phyloP scores from a whole-genome alignment of 352 stramenopile species.

The Pythium phragmitis region DNA sequence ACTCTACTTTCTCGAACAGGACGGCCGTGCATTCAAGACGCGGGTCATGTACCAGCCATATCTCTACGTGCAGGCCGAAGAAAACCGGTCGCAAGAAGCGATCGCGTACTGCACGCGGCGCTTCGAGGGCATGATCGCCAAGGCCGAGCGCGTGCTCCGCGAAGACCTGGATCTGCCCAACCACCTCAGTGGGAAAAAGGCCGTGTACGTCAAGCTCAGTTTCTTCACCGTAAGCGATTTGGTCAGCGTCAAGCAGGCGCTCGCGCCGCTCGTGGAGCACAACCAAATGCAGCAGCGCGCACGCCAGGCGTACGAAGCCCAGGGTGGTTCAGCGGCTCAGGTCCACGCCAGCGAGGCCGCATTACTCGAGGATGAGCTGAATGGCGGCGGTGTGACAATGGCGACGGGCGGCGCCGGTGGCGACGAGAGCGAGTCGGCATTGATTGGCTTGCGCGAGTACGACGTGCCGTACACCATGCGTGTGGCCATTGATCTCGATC shows the following conservation, averaged over 20 bases:
- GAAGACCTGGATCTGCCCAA: constrained; percentile 92
- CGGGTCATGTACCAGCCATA: constrained; percentile 96
- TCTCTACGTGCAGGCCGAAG: constrained; percentile 91
- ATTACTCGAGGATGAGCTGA: constrained; percentile 29
- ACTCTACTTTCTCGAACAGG: constrained; percentile 95
- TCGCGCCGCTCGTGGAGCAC: constrained; percentile 56
- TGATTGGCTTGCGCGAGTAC: constrained; percentile 96
- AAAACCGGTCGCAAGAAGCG: constrained; percentile 65
- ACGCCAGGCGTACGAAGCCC: constrained; percentile 69
- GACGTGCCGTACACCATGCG: constrained; percentile 98
- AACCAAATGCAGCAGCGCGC: constrained; percentile 66
- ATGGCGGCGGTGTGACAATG: constrained; percentile 40
- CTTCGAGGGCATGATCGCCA: constrained; percentile 87
- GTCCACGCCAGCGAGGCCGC: constrained; percentile 20
- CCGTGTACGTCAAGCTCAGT: constrained; percentile 88
- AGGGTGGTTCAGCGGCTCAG: constrained; percentile 26
- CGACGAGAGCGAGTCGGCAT: constrained; percentile 65
- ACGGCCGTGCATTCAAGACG: constrained; percentile 95
- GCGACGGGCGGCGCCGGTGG: constrained; percentile 19
- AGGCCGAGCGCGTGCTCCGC: constrained; percentile 67
- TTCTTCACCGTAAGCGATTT: constrained; percentile 83
- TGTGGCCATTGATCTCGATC: constrained; percentile 95
- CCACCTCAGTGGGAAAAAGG: constrained; percentile 85
- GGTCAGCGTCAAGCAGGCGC: constrained; percentile 61
- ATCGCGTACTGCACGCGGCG: constrained; percentile 76